Evolutionary conservation across 129 eudicot species (phyloP), one percentile per base, ranked within the genome.

Genomic region (Lactuca saligna): DNA sequence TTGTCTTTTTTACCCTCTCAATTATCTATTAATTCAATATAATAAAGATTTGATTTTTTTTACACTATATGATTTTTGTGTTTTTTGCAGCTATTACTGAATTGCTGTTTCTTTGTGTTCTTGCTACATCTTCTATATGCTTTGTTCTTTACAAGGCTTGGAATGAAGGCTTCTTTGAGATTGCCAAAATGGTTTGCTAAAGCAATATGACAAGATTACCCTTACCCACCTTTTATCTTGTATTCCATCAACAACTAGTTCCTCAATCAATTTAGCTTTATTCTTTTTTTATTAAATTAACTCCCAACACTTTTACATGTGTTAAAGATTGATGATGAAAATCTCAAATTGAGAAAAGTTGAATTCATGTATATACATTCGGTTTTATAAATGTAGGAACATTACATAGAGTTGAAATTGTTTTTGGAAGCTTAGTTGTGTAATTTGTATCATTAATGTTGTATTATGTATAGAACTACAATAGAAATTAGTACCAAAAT

Each of bases 111-210:
- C 84, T 93, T 87, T 53, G 95, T 87, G 63, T 85, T 85, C 78
- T 75, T 93, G 85, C 82, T 93, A 56, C 99, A 92, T 82, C 84
- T 88, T 74, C 73, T 93, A 5, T 93, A 93, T 72, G 90, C 95
- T 6, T 48, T 93, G 29, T 93, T 93, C 83, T 89, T 89, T 66
- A 79, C 91, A 29, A 85, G 88, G 51, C 91, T 86, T 68, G 98
- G 97, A 51, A 86, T 93, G 98, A 93, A 89, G 83, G 63, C 76
- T 34, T 84, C 90, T 57, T 71, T 93, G 37, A 80, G 69, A 56
- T 70, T 93, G 54, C 98, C 97, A 7, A 79, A 70, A 70, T 93
- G 98, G 98, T 66, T 89, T 34, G 86, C 80, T 61, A 81, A 68
- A 73, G 96, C 91, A 70, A 80, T 89, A 38, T 91, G 78, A 89